Evolutionary conservation across 2,329 filamentous ascomycete species (phyloP).

Genomic region (Hypocreales sp.): DNA sequence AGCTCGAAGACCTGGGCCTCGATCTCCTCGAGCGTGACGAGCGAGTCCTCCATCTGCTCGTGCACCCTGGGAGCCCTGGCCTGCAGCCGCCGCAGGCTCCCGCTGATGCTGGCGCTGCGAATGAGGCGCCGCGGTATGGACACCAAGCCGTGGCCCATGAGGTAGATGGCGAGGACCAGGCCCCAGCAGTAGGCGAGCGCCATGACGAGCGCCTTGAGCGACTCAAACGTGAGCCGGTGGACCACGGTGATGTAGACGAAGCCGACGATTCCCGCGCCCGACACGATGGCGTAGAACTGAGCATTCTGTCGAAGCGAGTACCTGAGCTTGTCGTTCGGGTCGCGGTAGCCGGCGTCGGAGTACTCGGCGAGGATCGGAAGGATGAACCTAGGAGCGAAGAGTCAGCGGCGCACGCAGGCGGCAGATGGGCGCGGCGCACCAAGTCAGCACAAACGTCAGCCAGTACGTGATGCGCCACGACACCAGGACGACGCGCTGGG

Average conservation of each 20-base stretch:
- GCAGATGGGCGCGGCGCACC: slow-evolving; percentile 35
- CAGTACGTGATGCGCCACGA: slow-evolving; percentile 94
- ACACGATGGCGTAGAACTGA: slow-evolving; percentile 70
- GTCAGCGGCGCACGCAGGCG: not conserved
- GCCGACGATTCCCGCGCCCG: slow-evolving; percentile 54
- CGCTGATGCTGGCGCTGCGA: slow-evolving; percentile 62
- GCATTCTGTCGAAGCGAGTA: slow-evolving; percentile 82
- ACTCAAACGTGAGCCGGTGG: slow-evolving; percentile 55
- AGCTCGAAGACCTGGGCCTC: slow-evolving; percentile 71
- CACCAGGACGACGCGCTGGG: slow-evolving; percentile 61
- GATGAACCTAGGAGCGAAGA: slow-evolving; percentile 50
- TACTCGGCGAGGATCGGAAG: slow-evolving; percentile 90
- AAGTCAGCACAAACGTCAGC: slow-evolving; percentile 89
- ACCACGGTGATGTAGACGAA: slow-evolving; percentile 72
- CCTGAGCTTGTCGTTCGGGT: slow-evolving; percentile 62
- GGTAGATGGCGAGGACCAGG: slow-evolving; percentile 77
- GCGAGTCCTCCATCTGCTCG: slow-evolving; percentile 76
- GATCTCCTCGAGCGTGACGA: slow-evolving; percentile 63
- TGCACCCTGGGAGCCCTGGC: slow-evolving; percentile 64
- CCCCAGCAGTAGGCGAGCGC: slow-evolving; percentile 92
- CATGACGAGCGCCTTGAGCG: slow-evolving; percentile 77
- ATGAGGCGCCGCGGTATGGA: slow-evolving; percentile 74
- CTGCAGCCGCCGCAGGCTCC: slow-evolving; percentile 61
- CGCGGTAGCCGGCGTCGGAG: slow-evolving; percentile 82
- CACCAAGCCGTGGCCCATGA: slow-evolving; percentile 95